Evolutionary conservation across 768 basidiomycete species (phyloP).

Genomic region (Kwoniella dendrophila): DNA sequence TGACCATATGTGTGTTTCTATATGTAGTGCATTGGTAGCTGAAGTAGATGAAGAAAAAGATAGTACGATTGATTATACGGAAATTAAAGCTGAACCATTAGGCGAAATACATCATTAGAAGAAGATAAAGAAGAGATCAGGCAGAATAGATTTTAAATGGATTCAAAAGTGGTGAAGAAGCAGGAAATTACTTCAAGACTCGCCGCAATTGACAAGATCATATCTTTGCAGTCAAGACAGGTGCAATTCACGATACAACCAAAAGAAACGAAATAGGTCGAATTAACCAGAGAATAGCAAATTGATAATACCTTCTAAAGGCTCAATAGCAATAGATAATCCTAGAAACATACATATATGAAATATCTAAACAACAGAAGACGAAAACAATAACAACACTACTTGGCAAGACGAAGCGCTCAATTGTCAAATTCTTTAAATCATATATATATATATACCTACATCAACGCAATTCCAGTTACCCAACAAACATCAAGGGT

Average conservation of each 20-base stretch:
- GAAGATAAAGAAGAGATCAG: neutral
- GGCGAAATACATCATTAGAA: constrained; percentile 49
- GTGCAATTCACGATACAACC: no score
- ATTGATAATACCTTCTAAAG: no score
- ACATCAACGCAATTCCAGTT: no score
- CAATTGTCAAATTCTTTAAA: constrained; percentile 34
- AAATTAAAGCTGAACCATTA: constrained; percentile 85
- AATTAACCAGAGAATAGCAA: no score
- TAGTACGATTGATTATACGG: constrained; percentile 74
- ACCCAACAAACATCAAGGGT: neutral
- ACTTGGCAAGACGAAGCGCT: constrained; percentile 46
- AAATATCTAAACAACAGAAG: no score
- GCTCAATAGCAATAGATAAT: no score
- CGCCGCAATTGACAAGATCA: no score
- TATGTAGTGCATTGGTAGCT: constrained; percentile 57
- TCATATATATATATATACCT: neutral
- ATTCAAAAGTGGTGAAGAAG: no score
- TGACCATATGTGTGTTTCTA: neutral
- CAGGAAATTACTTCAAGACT: no score
- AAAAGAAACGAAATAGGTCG: no score
- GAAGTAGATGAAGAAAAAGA: constrained; percentile 69
- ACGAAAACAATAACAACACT: constrained; percentile 1
- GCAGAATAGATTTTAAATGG: neutral
- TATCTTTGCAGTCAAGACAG: no score
- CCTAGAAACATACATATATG: no score